Evolutionary conservation across 306 rosid genomes (phyloP).

Genomic region (Luffa acutangula): DNA sequence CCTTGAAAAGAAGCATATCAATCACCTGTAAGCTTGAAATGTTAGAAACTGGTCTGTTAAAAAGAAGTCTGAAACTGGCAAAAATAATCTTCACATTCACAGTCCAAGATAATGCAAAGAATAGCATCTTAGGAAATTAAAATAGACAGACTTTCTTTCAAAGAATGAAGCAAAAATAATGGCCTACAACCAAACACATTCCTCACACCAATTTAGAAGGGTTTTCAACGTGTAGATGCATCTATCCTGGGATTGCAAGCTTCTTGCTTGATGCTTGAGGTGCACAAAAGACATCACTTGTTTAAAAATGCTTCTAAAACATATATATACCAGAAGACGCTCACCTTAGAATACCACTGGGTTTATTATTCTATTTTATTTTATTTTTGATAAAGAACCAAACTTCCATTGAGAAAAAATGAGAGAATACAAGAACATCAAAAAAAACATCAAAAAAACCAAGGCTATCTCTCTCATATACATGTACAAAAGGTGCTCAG

Average conservation of each 20-base stretch:
- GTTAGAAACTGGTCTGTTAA: conserved; percentile 6
- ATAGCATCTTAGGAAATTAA: not conserved
- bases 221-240: not conserved
- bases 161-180: not conserved
- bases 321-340: not conserved
- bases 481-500: not conserved
- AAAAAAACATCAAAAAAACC: no score
- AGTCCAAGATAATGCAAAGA: not conserved
- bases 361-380: no score
- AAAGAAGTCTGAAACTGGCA: conserved; percentile 7
- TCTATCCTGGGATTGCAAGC: not conserved
- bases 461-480: not conserved
- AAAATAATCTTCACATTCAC: not conserved
- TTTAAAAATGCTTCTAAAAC: not conserved
- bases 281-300: not conserved
- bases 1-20: conserved; percentile 92
- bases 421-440: no score
- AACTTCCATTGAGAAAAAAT: no score
- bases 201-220: not conserved
- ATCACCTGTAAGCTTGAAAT: conserved; percentile 56
- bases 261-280: not conserved
- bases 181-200: not conserved
- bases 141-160: not conserved
- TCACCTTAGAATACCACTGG: not conserved
- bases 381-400: no score